phyloP scores from a whole-genome alignment of 2,329 filamentous ascomycete species.

The Claviceps quebecensis region DNA sequence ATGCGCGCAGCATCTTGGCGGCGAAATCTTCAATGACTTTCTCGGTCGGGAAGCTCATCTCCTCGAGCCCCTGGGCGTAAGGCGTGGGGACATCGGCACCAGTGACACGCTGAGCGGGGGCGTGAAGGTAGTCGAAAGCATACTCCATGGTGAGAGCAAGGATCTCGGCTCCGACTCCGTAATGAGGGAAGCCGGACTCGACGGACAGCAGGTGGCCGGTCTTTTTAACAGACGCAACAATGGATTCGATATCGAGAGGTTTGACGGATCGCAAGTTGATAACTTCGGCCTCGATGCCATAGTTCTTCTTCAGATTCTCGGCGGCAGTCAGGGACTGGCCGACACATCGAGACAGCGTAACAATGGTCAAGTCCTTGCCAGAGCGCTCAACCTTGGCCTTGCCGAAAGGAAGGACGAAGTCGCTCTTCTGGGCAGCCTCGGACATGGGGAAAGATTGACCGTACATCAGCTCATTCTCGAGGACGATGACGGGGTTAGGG shows the following conservation, averaged over 20 bases:
- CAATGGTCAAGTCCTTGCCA: conserved; percentile 92
- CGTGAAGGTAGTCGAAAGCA: conserved; percentile 92
- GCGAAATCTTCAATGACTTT: conserved; percentile 75
- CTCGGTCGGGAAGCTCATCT: conserved; percentile 90
- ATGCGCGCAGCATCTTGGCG: conserved; percentile 76
- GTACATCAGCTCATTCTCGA: conserved; percentile 86
- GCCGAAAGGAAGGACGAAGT: conserved; percentile 94
- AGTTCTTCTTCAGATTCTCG: conserved; percentile 86
- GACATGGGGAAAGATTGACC: conserved; percentile 94
- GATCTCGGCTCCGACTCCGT: conserved; percentile 84
- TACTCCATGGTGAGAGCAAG: conserved; percentile 94
- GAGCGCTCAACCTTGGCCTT: conserved; percentile 98
- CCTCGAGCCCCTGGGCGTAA: conserved; percentile 83
- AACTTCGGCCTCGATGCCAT: conserved; percentile 89
- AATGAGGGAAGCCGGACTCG: conserved; percentile 92
- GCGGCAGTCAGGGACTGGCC: conserved; percentile 82
- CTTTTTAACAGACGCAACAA: conserved; percentile 98
- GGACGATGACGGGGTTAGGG: conserved; percentile 87
- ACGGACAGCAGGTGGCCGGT: conserved; percentile 82
- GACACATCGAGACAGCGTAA: conserved; percentile 87
- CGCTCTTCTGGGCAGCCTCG: conserved; percentile 85
- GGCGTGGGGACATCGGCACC: conserved; percentile 96
- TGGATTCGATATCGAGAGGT: conserved; percentile 87
- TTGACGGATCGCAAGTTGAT: conserved; percentile 97
- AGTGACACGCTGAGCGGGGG: conserved; percentile 84